A percentile compares a stretch with the other conserved stretches of the same genome.
phyloP scores from a whole-genome alignment of 163 green algal genomes.

The Prototheca wickerhamii region DNA sequence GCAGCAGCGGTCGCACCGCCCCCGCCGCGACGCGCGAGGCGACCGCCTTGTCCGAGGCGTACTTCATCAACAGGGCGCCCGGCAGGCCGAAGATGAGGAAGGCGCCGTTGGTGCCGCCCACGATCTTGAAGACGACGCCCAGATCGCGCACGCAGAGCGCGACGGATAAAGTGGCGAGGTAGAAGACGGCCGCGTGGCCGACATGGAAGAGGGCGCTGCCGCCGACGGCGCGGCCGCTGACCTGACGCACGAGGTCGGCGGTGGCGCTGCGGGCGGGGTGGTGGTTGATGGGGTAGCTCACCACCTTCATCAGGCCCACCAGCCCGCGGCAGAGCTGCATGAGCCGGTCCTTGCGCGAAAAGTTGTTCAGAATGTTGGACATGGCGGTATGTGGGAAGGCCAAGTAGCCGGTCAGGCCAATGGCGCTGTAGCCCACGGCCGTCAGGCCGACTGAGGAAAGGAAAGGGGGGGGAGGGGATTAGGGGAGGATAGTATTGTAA shows the following conservation, averaged over 20 bases:
- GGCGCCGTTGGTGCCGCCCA: conserved; percentile 53
- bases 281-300: conserved; percentile 62
- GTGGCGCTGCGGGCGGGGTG: conserved; percentile 47
- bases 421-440: conserved; percentile 29
- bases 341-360: conserved; percentile 32
- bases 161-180: conserved; percentile 27
- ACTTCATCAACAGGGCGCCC: conserved; percentile 49
- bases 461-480: no score
- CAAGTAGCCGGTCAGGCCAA: conserved; percentile 56
- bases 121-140: conserved; percentile 58
- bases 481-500: background rate
- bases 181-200: conserved; percentile 33
- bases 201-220: conserved; percentile 13
- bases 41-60: conserved; percentile 18
- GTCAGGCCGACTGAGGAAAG: conserved; percentile 37
- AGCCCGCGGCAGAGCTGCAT: conserved; percentile 51
- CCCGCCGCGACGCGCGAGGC: background rate
- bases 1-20: background rate
- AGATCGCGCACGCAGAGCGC: conserved; percentile 51
- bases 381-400: conserved; percentile 42
- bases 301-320: conserved; percentile 51
- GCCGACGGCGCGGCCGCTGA: conserved; percentile 10
- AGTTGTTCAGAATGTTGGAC: conserved; percentile 63
- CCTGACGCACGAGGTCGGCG: conserved; percentile 37
- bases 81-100: conserved; percentile 68